Evolutionary conservation across 1,284 basidiomycete species (phyloP), one percentile per base, ranked within the genome.

Genomic region (Pseudozyma hubeiensis): DNA sequence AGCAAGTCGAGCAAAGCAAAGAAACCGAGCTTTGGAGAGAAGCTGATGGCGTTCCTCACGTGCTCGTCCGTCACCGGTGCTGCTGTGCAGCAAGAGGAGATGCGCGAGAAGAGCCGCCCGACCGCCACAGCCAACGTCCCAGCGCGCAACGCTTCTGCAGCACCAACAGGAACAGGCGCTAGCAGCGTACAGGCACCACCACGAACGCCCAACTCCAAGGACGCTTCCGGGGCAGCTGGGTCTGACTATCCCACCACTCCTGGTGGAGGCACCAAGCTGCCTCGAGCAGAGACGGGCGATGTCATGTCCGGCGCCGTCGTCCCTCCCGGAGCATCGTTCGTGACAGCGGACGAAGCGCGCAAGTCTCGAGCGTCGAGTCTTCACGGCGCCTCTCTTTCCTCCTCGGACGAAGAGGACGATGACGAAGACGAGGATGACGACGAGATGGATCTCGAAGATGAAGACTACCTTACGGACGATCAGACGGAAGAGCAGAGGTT

Each of bases 401-500:
- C 46, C 7, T 41, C 7, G 47, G 55, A 46, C 30, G 54, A 43
- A 11, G 58, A 58, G 2, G 59, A 66, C 5, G 67, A 61, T 30
- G 72, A 74, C 16, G 75, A 66, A 19, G 81, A 77, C 4, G 79
- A 81, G 13, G 67, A 55, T 46, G 88, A 88, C 59, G 75, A 69
- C 47, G 75, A 78, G 34, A 75, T 75, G 44, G 82, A 81, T 8
- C 80, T 84, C 24, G 88, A 88, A 58, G 87, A 87, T n/a, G 81
- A 70, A 31, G 84, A 77, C 17, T 83, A 81, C 50, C 51, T 75
- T 3, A 70, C 84, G 13, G 87, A 88, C 49, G 88, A 87, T 51
- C 88, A 90, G 75, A 91, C 92, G 59, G 91, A 93, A 64, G 92
- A 94, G 82, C 90, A 92, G 81, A 85, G 90, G 51, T 86, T 94